Base-by-base conservation (phyloP, 306 rosid species). In the Corylus heterophylla region DNA sequence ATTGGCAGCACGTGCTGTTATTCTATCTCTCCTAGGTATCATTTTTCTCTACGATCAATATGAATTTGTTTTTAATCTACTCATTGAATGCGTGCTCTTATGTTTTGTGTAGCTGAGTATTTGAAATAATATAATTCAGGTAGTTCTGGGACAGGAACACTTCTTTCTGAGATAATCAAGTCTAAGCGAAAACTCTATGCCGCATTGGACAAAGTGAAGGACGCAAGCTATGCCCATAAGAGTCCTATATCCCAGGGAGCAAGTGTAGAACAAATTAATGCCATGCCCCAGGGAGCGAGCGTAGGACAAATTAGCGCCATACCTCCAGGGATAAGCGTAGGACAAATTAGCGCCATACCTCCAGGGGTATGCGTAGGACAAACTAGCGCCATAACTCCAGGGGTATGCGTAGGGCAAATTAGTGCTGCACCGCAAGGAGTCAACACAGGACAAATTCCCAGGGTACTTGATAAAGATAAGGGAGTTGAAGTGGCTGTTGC, bases 11-110 rank as follows among this genome's bases (percentile, higher is more conserved):
- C 85, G 84, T 51, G 83, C 79, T 14, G 87, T 77, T 63, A 81
- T 89, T 82, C 48, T 81, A 58, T 82, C 93, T 12, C 85, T 83
- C 61, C 37, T 89, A 4, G 93, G 97, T 92, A 86, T 73, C 48
- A 16, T 69, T 71, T 83, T 73, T 67, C 48, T 17, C 27, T 48
- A 62, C 50, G 5, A n/a, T 29, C 51, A 69, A 64, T 12, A 50
- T 73, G 76, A 54, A 47, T 35, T 54, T 70, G 18, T 54, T 49
- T 42, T 25, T 5, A 12, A 22, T 8, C 37, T 42, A 42, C 52
- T 20, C 59, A 20, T 39, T 35, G 27, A 16, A 56, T 74, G 69
- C 18, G 5, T 70, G 62, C 39, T 39, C 66, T 8, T 6, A 49
- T 72, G 0, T 78, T 51, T 48, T 27, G 31, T 69, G 50, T 75